Evolutionary conservation across 495 filamentous ascomycete species (phyloP).

Genomic region (Aspergillus hancockii): DNA sequence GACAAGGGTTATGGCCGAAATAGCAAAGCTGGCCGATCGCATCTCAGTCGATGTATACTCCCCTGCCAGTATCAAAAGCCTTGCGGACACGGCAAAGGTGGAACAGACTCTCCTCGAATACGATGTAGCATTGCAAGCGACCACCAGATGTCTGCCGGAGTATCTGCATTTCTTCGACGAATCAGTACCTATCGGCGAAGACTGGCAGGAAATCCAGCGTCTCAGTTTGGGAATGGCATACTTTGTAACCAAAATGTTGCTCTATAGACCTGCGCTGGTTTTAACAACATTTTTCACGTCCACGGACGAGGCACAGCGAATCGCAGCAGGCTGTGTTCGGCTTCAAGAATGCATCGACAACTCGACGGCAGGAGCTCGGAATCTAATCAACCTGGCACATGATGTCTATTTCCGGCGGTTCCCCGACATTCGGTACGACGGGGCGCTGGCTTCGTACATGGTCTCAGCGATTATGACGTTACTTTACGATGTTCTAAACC

Average conservation of each 20-base stretch:
- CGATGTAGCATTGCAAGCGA: constrained; percentile 11
- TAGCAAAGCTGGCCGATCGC: constrained; percentile 12
- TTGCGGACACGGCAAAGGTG: constrained; percentile 10
- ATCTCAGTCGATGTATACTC: constrained; percentile 15
- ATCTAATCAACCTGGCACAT: constrained; percentile 12
- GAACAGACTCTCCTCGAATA: constrained; percentile 10
- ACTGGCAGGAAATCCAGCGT: constrained; percentile 19
- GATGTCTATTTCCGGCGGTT: constrained; percentile 16
- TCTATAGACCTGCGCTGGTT: constrained; percentile 16
- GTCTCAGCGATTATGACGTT: constrained; percentile 10
- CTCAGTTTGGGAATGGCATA: constrained; percentile 10
- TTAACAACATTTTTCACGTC: constrained; percentile 13
- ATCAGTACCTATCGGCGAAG: constrained; percentile 3
- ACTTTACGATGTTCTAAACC: constrained; percentile 14
- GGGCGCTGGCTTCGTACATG: constrained; percentile 11
- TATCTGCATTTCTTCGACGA: constrained; percentile 19
- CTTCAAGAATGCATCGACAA: constrained; percentile 15
- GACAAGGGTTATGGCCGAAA: constrained; percentile 13
- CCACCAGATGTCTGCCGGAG: constrained; percentile 5
- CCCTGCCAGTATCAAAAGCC: constrained; percentile 10
- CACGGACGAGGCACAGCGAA: constrained; percentile 1
- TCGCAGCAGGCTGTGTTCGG: constrained; percentile 2
- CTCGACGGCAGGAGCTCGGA: constrained; percentile 7
- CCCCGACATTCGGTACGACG: constrained; percentile 13
- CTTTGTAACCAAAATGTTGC: constrained; percentile 7